A percentile compares a stretch with the other conserved stretches of the same genome.
Conservation (phyloP, 73 alveolate species). For the Tetrahymena thermophila region DNA sequence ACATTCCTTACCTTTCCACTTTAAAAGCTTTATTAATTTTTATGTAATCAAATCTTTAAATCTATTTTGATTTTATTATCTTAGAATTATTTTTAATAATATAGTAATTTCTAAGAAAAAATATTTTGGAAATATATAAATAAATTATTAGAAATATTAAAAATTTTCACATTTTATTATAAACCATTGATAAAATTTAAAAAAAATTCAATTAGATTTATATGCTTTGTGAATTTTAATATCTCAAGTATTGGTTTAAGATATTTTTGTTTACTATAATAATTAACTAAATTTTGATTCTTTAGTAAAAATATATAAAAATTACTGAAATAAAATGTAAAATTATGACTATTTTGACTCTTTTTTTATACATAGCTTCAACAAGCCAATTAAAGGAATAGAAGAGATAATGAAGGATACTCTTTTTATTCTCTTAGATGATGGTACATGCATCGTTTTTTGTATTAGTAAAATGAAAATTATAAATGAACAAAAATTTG, state of each 20-base stretch:
- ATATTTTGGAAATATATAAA: too few species aligned
- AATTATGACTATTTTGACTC: neutral
- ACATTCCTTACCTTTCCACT: neutral
- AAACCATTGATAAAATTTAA: neutral
- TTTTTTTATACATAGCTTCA: neutral
- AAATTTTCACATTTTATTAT: too few species aligned
- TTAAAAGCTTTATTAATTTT: too few species aligned
- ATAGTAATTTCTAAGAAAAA: too few species aligned
- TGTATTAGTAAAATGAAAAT: neutral
- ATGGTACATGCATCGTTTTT: neutral
- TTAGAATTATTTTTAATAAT: too few species aligned
- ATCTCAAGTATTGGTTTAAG: neutral
- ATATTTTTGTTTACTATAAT: too few species aligned
- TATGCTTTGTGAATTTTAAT: too few species aligned
- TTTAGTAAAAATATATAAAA: too few species aligned
- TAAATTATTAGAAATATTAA: too few species aligned
- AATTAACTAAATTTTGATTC: neutral
- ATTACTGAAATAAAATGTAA: neutral
- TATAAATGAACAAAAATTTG: neutral
- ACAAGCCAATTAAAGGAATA: neutral
- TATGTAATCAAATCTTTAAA: too few species aligned
- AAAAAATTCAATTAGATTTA: neutral
- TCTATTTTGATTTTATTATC: too few species aligned
- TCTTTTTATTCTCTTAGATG: neutral
- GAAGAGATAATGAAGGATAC: neutral